phyloP scores from a whole-genome alignment of 2,329 filamentous ascomycete species.

The Aspergillus fischeri region DNA sequence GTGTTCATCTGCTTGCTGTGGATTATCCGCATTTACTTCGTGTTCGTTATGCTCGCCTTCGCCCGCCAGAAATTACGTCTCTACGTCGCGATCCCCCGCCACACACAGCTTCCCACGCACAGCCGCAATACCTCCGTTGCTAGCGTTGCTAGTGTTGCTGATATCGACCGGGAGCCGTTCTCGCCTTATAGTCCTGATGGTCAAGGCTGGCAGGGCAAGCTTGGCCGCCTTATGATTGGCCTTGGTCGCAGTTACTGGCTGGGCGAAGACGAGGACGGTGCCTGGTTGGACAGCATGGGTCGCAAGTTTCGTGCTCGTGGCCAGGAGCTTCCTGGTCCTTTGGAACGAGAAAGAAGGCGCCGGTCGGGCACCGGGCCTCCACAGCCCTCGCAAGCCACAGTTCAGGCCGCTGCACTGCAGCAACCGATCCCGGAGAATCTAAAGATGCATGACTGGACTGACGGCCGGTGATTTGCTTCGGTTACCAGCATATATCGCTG shows the following conservation, averaged over 20 bases:
- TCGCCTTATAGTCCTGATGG: slow-evolving; percentile 65
- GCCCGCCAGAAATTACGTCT: slow-evolving; percentile 71
- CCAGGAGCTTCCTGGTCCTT: slow-evolving; percentile 39
- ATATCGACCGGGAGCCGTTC: slow-evolving; percentile 63
- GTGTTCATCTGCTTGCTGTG: slow-evolving; percentile 70
- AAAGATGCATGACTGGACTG: slow-evolving; percentile 37
- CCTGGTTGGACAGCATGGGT: slow-evolving; percentile 64
- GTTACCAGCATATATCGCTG: neutral
- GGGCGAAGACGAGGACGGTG: slow-evolving; percentile 57
- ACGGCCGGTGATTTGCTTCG: slow-evolving; percentile 21
- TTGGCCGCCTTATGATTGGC: slow-evolving; percentile 75
- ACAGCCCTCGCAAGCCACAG: slow-evolving; percentile 33
- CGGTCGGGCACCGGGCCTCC: slow-evolving; percentile 59
- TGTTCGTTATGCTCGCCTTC: slow-evolving; percentile 77
- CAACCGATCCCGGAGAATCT: slow-evolving; percentile 33
- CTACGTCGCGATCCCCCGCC: slow-evolving; percentile 44
- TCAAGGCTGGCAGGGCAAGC: slow-evolving; percentile 70
- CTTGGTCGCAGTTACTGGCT: slow-evolving; percentile 78
- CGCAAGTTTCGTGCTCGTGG: slow-evolving; percentile 55
- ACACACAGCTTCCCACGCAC: slow-evolving; percentile 38
- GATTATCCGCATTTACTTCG: slow-evolving; percentile 75
- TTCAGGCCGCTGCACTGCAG: slow-evolving; percentile 33
- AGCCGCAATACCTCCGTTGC: slow-evolving; percentile 44
- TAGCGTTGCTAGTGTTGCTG: slow-evolving; percentile 45
- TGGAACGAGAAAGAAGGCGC: slow-evolving; percentile 57